Percentiles rank a stretch among this genome's conserved stretches.
Conservation (phyloP, 768 basidiomycete genomes). For the Mycena albidolilacea region DNA sequence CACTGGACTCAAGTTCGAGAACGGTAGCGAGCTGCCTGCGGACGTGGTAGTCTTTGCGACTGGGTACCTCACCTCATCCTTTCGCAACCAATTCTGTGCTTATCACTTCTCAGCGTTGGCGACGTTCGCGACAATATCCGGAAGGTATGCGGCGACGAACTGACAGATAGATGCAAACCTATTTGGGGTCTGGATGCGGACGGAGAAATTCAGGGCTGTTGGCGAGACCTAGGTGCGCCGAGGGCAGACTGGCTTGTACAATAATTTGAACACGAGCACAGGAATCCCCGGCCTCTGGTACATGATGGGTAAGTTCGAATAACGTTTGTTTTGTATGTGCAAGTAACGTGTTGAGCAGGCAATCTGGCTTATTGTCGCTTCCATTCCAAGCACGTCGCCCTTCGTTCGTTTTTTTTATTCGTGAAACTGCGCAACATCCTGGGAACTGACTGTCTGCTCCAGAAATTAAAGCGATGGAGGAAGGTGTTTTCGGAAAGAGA, state of each 20-base stretch:
- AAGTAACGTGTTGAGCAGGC: constrained; percentile 48
- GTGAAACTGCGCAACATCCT: neutral
- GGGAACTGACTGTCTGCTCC: constrained; percentile 16
- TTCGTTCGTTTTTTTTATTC: constrained; percentile 64
- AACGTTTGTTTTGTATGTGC: neutral
- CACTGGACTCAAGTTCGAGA: constrained; percentile 62
- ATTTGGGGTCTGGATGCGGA: constrained; percentile 78
- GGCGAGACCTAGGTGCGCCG: constrained; percentile 61
- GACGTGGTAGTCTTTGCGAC: constrained; percentile 75
- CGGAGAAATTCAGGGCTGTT: constrained; percentile 70
- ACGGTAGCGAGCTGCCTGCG: constrained; percentile 62
- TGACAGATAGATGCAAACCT: constrained; percentile 62
- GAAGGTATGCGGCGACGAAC: constrained; percentile 62
- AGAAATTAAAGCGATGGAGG: constrained; percentile 76
- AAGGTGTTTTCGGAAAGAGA: constrained; percentile 54
- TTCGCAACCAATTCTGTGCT: neutral
- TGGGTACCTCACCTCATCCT: constrained; percentile 54
- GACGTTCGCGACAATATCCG: constrained; percentile 57
- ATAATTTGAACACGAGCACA: neutral
- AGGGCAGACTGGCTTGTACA: neutral
- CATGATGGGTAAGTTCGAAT: constrained; percentile 64
- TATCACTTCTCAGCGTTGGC: constrained; percentile 56
- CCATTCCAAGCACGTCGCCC: constrained; percentile 73
- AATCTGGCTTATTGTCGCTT: constrained; percentile 72
- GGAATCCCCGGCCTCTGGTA: constrained; percentile 66